phyloP scores from a whole-genome alignment of 2,329 filamentous ascomycete species.

The Bipolaris bicolor region DNA sequence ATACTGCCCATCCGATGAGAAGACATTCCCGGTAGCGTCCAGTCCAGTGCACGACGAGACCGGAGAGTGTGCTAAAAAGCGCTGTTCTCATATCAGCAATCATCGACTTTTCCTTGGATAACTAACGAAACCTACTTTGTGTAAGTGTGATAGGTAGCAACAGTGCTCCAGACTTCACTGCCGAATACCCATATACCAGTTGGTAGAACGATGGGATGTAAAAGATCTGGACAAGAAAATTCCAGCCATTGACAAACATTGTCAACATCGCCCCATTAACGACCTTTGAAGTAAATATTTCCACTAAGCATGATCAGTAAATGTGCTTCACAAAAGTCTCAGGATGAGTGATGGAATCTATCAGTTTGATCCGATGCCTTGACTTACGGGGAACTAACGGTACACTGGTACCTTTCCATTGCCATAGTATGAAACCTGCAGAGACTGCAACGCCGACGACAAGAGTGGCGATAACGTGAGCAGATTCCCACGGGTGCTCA shows the following conservation, averaged over 20 bases:
- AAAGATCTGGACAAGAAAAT: constrained; percentile 66
- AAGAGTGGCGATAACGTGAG: constrained; percentile 59
- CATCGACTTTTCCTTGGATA: not conserved
- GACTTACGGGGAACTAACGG: constrained; percentile 63
- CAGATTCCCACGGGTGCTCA: constrained; percentile 60
- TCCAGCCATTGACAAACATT: constrained; percentile 65
- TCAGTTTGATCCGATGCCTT: not conserved
- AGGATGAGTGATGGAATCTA: not conserved
- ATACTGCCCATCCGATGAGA: constrained; percentile 28
- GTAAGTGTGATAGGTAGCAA: constrained; percentile 55
- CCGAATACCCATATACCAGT: constrained; percentile 58
- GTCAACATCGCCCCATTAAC: constrained; percentile 29
- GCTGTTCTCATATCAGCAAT: constrained; percentile 8
- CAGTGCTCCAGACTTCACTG: constrained; percentile 59
- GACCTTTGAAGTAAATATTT: constrained; percentile 23
- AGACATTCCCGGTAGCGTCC: constrained; percentile 30
- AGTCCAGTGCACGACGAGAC: constrained; percentile 26
- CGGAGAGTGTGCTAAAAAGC: constrained; percentile 29
- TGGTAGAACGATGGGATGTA: constrained; percentile 69
- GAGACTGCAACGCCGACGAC: constrained; percentile 58
- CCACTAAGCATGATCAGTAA: constrained; percentile 13
- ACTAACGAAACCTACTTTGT: constrained; percentile 28
- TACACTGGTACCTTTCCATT: constrained; percentile 63
- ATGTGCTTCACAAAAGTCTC: not conserved
- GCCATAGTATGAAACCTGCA: constrained; percentile 59